phyloP scores from a whole-genome alignment of 768 basidiomycete species.

The Mycena capillaripes region DNA sequence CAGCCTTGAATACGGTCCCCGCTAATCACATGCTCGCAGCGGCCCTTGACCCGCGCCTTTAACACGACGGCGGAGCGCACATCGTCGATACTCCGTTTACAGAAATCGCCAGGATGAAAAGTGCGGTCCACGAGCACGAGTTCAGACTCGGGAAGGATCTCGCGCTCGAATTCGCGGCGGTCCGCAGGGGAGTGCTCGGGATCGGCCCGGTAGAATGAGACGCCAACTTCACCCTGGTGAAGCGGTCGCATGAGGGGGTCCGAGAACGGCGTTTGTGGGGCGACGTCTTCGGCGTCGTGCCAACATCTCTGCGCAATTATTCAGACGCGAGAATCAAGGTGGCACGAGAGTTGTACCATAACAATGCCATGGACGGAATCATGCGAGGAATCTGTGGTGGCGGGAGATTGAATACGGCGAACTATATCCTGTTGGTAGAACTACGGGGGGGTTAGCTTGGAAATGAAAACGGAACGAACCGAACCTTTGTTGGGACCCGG shows the following conservation, averaged over 20 bases:
- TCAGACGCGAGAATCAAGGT: not conserved
- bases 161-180: slow-evolving; percentile 59
- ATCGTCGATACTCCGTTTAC: slow-evolving; percentile 84
- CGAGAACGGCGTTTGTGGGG: slow-evolving; percentile 54
- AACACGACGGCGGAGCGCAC: slow-evolving; percentile 83
- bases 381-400: slow-evolving; percentile 39
- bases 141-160: slow-evolving; percentile 80
- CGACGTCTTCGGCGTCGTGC: slow-evolving; percentile 87
- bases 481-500: slow-evolving; percentile 25
- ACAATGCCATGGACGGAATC: slow-evolving; percentile 65
- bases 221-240: slow-evolving; percentile 84
- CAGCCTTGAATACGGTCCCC: slow-evolving; percentile 71
- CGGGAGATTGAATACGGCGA: slow-evolving; percentile 56
- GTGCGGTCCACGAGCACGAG: slow-evolving; percentile 82
- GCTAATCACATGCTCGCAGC: slow-evolving; percentile 82
- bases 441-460: slow-evolving; percentile 47
- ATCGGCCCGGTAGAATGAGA: slow-evolving; percentile 64
- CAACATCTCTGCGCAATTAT: slow-evolving; percentile 78
- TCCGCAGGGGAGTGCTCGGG: slow-evolving; percentile 44
- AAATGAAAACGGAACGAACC: not conserved
- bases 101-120: slow-evolving; percentile 84
- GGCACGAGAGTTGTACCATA: slow-evolving; percentile 60
- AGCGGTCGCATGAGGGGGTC: slow-evolving; percentile 87
- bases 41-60: slow-evolving; percentile 71
- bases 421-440: slow-evolving; percentile 82